phyloP scores from a whole-genome alignment of 2,329 filamentous ascomycete species.

The Sporothrix pseudoabietina region DNA sequence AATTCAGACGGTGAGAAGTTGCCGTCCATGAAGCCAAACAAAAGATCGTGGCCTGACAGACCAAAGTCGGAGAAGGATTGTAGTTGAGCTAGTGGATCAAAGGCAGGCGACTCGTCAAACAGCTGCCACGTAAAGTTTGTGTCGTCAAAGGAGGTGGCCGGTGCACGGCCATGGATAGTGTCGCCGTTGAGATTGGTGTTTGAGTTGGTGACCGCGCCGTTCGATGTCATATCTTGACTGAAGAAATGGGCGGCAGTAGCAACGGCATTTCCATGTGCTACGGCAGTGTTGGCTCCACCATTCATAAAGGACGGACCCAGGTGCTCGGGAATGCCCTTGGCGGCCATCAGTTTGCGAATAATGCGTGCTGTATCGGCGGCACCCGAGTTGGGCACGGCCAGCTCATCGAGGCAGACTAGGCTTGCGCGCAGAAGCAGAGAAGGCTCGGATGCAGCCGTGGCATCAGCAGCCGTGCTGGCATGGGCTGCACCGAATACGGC shows the following conservation, averaged over 20 bases:
- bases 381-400: constrained; percentile 40
- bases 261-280: not conserved
- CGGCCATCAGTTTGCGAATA: constrained; percentile 31
- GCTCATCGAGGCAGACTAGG: constrained; percentile 41
- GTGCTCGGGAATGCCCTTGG: constrained; percentile 28
- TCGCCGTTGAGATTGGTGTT: not conserved
- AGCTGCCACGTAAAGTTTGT: constrained; percentile 23
- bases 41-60: constrained; percentile 28
- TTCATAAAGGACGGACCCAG: constrained; percentile 8
- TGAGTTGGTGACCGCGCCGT: not conserved
- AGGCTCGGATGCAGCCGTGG: not conserved
- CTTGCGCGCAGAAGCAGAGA: constrained; percentile 37
- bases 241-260: not conserved
- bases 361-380: constrained; percentile 29
- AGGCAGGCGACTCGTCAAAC: constrained; percentile 22
- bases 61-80: constrained; percentile 29
- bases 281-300: not conserved
- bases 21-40: constrained; percentile 32
- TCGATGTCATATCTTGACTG: not conserved
- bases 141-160: constrained; percentile 9
- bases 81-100: constrained; percentile 25
- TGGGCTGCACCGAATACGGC: constrained; percentile 35
- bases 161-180: not conserved
- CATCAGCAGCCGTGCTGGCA: constrained; percentile 26
- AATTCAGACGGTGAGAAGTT: constrained; percentile 24